Percentiles rank a stretch among this genome's conserved stretches.
Evolutionary conservation across 2,329 filamentous ascomycete species (phyloP).

Genomic region (Tolypocladium amazonense): DNA sequence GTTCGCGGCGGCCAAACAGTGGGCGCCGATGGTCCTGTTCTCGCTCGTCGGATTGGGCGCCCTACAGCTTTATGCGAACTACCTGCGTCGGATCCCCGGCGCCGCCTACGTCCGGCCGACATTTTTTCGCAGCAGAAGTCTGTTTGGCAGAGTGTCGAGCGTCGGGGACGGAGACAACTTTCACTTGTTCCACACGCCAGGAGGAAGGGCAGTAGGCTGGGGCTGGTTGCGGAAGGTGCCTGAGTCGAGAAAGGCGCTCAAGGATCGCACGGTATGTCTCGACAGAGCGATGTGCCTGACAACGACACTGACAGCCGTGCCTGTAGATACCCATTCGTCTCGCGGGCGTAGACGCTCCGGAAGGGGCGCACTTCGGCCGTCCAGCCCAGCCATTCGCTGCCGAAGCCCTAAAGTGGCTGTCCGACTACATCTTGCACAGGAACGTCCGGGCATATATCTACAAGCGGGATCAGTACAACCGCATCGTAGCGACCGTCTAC

Average conservation of each 20-base stretch:
- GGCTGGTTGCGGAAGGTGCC: conserved; percentile 79
- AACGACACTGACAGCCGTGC: conserved; percentile 7
- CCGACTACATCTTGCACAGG: conserved; percentile 55
- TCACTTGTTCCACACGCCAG: conserved; percentile 86
- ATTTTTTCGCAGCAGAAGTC: conserved; percentile 62
- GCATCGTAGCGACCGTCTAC: conserved; percentile 78
- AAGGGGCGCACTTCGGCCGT: conserved; percentile 83
- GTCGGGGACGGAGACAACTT: conserved; percentile 97
- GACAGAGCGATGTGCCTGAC: background rate
- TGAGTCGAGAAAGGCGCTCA: conserved; percentile 54
- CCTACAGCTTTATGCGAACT: conserved; percentile 55
- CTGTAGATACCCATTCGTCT: conserved; percentile 73
- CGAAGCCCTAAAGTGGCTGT: conserved; percentile 78
- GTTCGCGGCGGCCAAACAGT: conserved; percentile 25
- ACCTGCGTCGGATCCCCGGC: conserved; percentile 75
- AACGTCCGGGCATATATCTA: conserved; percentile 77
- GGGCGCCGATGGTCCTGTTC: conserved; percentile 26
- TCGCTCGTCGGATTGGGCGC: conserved; percentile 26
- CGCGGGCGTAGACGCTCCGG: conserved; percentile 87
- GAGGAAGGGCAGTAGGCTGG: conserved; percentile 81
- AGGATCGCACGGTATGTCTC: conserved; percentile 60
- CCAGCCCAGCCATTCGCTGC: conserved; percentile 74
- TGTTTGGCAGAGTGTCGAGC: conserved; percentile 81
- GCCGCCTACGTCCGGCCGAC: conserved; percentile 63
- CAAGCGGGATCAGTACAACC: conserved; percentile 82